These are phyloP conservation scores for Fusarium sp. DNA, from an alignment of 2,329 filamentous ascomycete genomes.

Conservation along the genomic window DNA sequence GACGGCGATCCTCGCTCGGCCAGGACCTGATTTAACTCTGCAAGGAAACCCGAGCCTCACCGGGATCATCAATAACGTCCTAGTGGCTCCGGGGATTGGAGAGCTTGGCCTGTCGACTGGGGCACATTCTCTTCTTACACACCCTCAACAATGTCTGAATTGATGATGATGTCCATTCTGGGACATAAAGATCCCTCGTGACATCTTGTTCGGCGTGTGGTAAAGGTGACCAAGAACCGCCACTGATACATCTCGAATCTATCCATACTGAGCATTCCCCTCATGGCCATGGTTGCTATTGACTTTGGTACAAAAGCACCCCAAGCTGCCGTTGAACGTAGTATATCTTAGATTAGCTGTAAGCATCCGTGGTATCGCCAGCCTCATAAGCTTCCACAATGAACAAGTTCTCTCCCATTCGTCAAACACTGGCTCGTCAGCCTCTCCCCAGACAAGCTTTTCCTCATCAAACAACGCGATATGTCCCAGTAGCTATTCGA, in stretches of 20 bases:
- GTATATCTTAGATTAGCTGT: not conserved
- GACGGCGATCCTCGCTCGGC: slow-evolving; percentile 24
- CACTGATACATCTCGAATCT: not conserved
- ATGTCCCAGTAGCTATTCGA: slow-evolving; percentile 25
- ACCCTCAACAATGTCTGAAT: not conserved
- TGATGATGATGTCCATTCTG: not conserved
- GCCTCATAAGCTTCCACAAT: slow-evolving; percentile 18
- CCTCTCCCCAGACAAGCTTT: slow-evolving; percentile 24
- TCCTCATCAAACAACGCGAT: slow-evolving; percentile 17
- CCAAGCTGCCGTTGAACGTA: not conserved
- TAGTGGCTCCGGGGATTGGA: slow-evolving; percentile 20
- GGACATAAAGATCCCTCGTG: slow-evolving; percentile 14
- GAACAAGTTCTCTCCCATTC: slow-evolving; percentile 44
- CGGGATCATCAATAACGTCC: slow-evolving; percentile 38
- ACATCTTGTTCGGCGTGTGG: not conserved
- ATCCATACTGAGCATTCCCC: not conserved
- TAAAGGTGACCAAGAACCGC: slow-evolving; percentile 17
- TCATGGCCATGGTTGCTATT: not conserved
- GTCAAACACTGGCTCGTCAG: slow-evolving; percentile 37
- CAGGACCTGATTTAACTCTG: slow-evolving; percentile 42
- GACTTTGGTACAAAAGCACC: slow-evolving; percentile 23
- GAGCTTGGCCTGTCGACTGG: slow-evolving; percentile 2
- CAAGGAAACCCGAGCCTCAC: slow-evolving; percentile 38
- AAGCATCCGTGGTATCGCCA: not conserved
- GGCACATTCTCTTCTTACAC: slow-evolving; percentile 4